These are phyloP conservation scores for Trichosanthes truncata DNA, from an alignment of 306 rosid genomes.

Conservation along the genomic window DNA sequence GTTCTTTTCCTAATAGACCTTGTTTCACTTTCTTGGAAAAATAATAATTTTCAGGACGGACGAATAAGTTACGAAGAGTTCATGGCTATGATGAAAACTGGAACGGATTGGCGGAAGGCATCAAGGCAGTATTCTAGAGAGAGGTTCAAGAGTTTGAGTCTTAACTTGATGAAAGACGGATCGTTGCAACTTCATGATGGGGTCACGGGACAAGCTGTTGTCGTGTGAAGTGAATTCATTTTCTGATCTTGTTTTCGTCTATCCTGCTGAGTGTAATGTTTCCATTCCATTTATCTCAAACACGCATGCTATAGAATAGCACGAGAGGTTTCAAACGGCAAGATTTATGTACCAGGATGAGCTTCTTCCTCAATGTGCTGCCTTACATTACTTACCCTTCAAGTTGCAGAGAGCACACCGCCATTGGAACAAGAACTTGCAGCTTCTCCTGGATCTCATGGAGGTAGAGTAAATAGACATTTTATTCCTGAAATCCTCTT, in stretches of 20 bases:
- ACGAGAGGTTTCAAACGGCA: conserved; percentile 22
- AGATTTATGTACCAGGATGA: not conserved
- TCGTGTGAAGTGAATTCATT: conserved; percentile 41
- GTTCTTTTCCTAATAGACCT: not conserved
- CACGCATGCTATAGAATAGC: conserved; percentile 6
- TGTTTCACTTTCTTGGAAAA: not conserved
- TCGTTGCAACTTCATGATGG: conserved; percentile 92
- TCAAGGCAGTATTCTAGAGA: conserved; percentile 97
- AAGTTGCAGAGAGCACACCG: not conserved
- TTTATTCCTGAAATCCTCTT: not conserved
- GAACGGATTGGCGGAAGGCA: conserved; percentile 99
- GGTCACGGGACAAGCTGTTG: conserved; percentile 69
- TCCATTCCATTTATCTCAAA: conserved; percentile 9
- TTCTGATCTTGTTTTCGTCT: conserved; percentile 17
- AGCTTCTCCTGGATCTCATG: not conserved
- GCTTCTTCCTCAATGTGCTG: conserved; percentile 12
- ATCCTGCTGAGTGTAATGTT: conserved; percentile 21
- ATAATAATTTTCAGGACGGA: conserved; percentile 49
- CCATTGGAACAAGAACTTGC: not conserved
- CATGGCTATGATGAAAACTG: conserved; percentile 96
- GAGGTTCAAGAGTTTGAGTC: conserved; percentile 95
- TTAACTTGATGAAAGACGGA: conserved; percentile 94
- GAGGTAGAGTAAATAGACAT: conserved; percentile 10
- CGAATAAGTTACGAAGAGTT: conserved; percentile 89
- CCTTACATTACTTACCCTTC: not conserved